Evolutionary conservation across 768 basidiomycete genomes (phyloP).

Genomic region (Lentinula aciculospora): DNA sequence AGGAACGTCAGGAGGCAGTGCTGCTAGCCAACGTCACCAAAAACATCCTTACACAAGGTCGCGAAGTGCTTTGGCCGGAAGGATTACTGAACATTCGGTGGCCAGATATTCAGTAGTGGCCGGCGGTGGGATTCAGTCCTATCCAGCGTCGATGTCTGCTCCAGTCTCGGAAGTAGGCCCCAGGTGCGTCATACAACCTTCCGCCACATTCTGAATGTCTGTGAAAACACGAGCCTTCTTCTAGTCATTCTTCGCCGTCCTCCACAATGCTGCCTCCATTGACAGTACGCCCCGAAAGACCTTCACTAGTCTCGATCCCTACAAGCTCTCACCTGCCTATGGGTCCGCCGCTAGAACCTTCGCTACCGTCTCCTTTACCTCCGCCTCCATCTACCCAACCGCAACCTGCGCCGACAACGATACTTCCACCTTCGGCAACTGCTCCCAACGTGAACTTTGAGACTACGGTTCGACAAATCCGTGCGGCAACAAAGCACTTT

Average conservation of each 20-base stretch:
- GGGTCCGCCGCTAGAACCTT: neutral
- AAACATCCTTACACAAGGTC: neutral
- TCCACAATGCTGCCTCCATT: neutral
- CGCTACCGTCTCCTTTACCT: neutral
- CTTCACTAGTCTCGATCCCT: neutral
- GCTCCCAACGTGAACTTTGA: neutral
- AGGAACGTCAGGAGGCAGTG: neutral
- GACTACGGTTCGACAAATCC: neutral
- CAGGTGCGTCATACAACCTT: neutral
- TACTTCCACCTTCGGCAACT: neutral
- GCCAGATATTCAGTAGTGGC: neutral
- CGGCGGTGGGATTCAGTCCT: neutral
- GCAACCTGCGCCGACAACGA: neutral
- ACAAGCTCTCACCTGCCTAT: neutral
- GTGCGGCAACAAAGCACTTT: neutral
- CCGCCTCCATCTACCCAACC: neutral
- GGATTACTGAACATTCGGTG: neutral
- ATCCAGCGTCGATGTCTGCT: slow-evolving; percentile 4
- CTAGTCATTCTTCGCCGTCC: neutral
- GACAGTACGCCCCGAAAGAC: neutral
- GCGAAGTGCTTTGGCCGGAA: neutral
- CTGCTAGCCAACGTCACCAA: neutral
- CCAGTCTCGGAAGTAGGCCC: neutral
- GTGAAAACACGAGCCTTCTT: neutral
- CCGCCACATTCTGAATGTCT: neutral